Evolutionary conservation across 139 green algal genomes (phyloP).

Genomic region (Micromonas pusilla): DNA sequence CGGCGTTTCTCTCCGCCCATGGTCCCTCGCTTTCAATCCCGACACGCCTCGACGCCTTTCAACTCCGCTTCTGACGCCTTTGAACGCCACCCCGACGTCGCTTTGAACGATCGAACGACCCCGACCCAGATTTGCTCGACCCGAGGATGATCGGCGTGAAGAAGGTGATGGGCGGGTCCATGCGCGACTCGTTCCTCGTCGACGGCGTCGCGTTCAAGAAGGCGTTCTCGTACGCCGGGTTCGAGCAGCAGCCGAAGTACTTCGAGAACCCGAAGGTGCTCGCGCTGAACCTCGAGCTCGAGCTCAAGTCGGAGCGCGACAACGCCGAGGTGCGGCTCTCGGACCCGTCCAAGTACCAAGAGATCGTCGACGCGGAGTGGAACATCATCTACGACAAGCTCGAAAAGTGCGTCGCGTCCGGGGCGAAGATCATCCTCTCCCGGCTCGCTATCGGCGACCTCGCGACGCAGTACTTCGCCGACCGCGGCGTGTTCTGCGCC

Average conservation of each 20-base stretch:
- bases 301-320: constrained; percentile 96
- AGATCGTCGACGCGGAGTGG: constrained; percentile 97
- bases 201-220: constrained; percentile 99
- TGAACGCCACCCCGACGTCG: no score
- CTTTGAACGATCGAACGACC: no score
- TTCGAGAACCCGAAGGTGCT: constrained; percentile 89
- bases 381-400: constrained; percentile 99
- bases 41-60: no score
- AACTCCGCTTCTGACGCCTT: no score
- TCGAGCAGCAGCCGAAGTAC: constrained; percentile 97
- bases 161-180: constrained; percentile 72
- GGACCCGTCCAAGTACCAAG: constrained; percentile 93
- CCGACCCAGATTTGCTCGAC: constrained; percentile 32
- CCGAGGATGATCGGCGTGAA: constrained; percentile 34
- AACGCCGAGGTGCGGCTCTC: constrained; percentile 90
- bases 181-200: constrained; percentile 94
- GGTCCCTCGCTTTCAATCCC: no score
- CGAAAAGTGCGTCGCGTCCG: constrained; percentile 70
- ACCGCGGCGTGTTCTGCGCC: constrained; percentile 94
- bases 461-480: constrained; percentile 96
- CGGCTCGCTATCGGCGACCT: constrained; percentile 88
- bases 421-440: constrained; percentile 88
- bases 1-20: no score
- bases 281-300: constrained; percentile 96
- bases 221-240: constrained; percentile 97